Evolutionary conservation across 2,329 filamentous ascomycete species (phyloP), one percentile per base, ranked within the genome.

Genomic region (Cladosporium phlei): DNA sequence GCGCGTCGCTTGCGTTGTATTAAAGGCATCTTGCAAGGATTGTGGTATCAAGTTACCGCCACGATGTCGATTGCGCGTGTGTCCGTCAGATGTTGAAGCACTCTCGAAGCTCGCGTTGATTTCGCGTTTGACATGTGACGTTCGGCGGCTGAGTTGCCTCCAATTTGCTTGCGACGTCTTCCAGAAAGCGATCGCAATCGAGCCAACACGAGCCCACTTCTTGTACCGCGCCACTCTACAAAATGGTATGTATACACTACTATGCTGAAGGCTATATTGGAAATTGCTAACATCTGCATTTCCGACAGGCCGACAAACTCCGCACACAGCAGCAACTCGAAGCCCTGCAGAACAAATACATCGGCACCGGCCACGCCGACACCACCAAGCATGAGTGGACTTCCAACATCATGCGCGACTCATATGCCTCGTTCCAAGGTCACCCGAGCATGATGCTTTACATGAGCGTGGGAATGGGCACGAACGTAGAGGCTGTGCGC

Each of bases 361-460:
- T 98, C 61, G 93, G 93, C 58, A 97, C 93, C 3, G 93, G 93
- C 19, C 90, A 96, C 68, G 88, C 91, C 33, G 93, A 98, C 72
- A 97, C 91, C 11, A 95, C 89, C 20, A 94, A 88, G 68, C 93
- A 93, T 82, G 93, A 98, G 71, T 98, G 90, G 89, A 85, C 85
- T 40, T 90, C 86, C 50, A 98, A 97, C 72, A 91, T 97, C 64
- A 80, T 89, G 64, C 89, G 93, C 66, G 93, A 98, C 73, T 94
- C 85, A 17, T 90, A 91, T 65, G 81, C 89, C 16, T 89, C 83
- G 53, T 90, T 95, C 60, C 79, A 93, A 54, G 93, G 93, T 16
- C 93, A 98, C 65, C 86, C 89, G 12, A 86, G 89, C 6, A 76
- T 96, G 51, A 76, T 97, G 12, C 82, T 86, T 29, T 96, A 95